Conservation (phyloP, 2,329 filamentous ascomycete genomes). For the Phyllosticta capitalensis region DNA sequence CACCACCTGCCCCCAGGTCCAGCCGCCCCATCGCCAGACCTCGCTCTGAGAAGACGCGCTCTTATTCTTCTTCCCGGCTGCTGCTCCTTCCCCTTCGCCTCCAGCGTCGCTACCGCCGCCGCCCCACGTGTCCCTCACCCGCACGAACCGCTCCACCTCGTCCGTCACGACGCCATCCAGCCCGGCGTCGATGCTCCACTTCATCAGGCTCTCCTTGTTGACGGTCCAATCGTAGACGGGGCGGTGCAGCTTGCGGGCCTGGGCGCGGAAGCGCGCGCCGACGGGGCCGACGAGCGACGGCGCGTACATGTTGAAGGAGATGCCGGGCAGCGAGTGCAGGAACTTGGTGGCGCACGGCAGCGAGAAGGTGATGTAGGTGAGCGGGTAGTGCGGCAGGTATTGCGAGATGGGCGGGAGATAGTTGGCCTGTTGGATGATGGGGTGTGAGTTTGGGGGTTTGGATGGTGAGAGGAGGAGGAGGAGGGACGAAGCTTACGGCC, state of each 20-base stretch:
- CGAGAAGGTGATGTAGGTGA: constrained; percentile 61
- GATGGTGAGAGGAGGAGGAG: not conserved
- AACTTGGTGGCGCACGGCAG: constrained; percentile 62
- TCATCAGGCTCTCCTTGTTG: constrained; percentile 69
- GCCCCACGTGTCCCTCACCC: constrained; percentile 40
- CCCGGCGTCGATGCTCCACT: constrained; percentile 58
- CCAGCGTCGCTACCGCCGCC: constrained; percentile 22
- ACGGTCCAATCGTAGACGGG: constrained; percentile 78
- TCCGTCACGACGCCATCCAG: constrained; percentile 83
- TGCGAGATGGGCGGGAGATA: constrained; percentile 56
- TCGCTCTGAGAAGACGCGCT: not conserved
- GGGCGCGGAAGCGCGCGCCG: constrained; percentile 56
- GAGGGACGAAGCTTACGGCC: constrained; percentile 43
- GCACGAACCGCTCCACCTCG: constrained; percentile 59
- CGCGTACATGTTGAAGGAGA: constrained; percentile 72
- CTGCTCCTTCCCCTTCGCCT: constrained; percentile 30
- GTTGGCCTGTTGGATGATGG: constrained; percentile 39
- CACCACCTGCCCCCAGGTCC: not conserved
- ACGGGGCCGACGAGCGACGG: constrained; percentile 57
- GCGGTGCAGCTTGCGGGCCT: constrained; percentile 46
- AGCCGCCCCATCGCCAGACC: not conserved
- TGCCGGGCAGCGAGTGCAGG: constrained; percentile 50
- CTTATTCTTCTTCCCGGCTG: not conserved
- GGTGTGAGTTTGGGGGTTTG: constrained; percentile 7
- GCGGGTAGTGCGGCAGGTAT: constrained; percentile 53